Conservation (phyloP, 2,329 filamentous ascomycete species). For the Lojkania enalia region DNA sequence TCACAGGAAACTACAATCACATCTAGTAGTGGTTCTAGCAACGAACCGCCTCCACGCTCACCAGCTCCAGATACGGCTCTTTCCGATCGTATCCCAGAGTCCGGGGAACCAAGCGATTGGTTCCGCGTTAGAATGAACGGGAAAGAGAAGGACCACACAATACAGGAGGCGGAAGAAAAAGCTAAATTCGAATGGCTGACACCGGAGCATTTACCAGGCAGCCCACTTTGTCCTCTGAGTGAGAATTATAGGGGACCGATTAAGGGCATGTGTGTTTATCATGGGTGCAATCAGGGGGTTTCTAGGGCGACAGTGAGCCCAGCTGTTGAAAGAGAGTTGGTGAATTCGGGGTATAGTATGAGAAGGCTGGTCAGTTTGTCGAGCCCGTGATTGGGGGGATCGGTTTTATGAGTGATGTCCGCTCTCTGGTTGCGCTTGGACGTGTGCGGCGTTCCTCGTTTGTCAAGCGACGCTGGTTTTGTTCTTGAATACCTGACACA, state of each 20-base stretch:
- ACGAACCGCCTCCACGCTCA: slow-evolving; percentile 31
- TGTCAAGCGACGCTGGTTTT: too few species aligned
- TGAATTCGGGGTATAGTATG: slow-evolving; percentile 11
- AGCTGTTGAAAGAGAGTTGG: not conserved
- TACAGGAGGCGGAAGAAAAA: slow-evolving; percentile 26
- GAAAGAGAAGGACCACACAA: slow-evolving; percentile 10
- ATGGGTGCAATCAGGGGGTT: slow-evolving; percentile 33
- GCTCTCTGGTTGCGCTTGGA: too few species aligned
- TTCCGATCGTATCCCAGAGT: not conserved
- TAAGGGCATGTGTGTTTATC: slow-evolving; percentile 48
- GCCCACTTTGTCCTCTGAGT: slow-evolving; percentile 50
- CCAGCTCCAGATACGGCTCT: not conserved
- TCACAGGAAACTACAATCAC: slow-evolving; percentile 24
- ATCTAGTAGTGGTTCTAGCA: slow-evolving; percentile 16
- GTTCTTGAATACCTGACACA: too few species aligned
- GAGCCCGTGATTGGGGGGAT: not conserved
- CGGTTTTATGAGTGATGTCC: too few species aligned
- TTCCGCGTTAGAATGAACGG: slow-evolving; percentile 7
- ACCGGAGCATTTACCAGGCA: slow-evolving; percentile 50
- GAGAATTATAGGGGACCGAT: slow-evolving; percentile 44
- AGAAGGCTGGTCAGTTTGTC: slow-evolving; percentile 23
- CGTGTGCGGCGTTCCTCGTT: too few species aligned
- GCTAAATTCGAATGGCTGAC: slow-evolving; percentile 45
- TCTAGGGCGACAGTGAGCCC: slow-evolving; percentile 3
- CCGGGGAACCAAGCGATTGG: not conserved